These are phyloP conservation scores for Brassica carinata DNA, from an alignment of 345 rosid genomes.

Conservation along the genomic window DNA sequence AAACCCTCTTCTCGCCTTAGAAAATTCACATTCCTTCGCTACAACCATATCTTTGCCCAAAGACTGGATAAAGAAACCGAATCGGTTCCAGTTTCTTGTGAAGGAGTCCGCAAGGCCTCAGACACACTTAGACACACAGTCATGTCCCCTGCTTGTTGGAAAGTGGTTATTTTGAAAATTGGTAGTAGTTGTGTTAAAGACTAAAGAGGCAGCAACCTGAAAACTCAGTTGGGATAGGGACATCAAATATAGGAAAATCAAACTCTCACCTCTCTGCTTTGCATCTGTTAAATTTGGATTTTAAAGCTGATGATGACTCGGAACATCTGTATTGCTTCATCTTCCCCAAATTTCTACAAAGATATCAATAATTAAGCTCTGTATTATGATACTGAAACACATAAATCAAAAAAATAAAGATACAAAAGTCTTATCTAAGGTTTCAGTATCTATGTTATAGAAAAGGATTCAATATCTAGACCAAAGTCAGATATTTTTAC, in stretches of 20 bases:
- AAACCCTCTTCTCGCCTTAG: neutral
- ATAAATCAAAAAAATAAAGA: too few relatives aligned
- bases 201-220: neutral
- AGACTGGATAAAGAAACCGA: conserved; percentile 37
- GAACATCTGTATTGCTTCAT: neutral
- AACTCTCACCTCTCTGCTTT: neutral
- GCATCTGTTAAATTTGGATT: neutral
- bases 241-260: neutral
- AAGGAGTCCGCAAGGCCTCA: neutral
- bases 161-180: neutral
- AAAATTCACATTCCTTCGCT: conserved; percentile 24
- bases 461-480: too few relatives aligned
- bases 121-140: neutral
- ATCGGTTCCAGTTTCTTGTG: conserved; percentile 44
- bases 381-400: too few relatives aligned
- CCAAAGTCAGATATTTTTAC: too few relatives aligned
- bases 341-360: neutral
- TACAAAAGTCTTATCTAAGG: too few relatives aligned
- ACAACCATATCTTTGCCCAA: conserved; percentile 48
- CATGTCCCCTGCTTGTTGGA: neutral
- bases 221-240: neutral
- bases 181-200: neutral
- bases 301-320: neutral
- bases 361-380: neutral
- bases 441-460: too few relatives aligned